A percentile compares a stretch with the other conserved stretches of the same genome.
Conservation (phyloP, 1,139 yeast genomes). For the Tardiomyces blankii region DNA sequence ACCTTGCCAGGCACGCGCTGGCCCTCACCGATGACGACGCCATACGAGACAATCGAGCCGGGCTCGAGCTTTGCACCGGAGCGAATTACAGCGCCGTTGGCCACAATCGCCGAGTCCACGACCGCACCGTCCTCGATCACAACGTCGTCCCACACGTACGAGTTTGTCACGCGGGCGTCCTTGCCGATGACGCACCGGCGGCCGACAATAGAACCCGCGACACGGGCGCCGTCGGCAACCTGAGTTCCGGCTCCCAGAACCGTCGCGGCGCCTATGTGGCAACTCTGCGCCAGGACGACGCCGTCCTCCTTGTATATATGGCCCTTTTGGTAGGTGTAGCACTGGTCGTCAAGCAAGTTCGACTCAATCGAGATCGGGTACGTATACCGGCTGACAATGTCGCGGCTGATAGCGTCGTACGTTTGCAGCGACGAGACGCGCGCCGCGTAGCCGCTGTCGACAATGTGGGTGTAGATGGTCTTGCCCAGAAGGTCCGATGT, state of each 20-base stretch:
- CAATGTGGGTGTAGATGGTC: slow-evolving; percentile 77
- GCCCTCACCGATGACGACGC: slow-evolving; percentile 49
- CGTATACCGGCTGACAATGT: slow-evolving; percentile 80
- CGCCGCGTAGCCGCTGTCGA: slow-evolving; percentile 73
- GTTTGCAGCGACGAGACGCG: slow-evolving; percentile 92
- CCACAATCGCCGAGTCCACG: slow-evolving; percentile 57
- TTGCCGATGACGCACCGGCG: slow-evolving; percentile 76
- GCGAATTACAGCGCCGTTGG: slow-evolving; percentile 48
- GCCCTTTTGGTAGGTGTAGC: slow-evolving; percentile 68
- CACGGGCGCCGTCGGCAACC: slow-evolving; percentile 43
- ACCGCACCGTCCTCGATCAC: slow-evolving; percentile 53
- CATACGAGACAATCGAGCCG: slow-evolving; percentile 75
- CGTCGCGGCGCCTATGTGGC: slow-evolving; percentile 64
- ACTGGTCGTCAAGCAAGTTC: slow-evolving; percentile 57
- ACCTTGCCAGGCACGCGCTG: slow-evolving; percentile 14
- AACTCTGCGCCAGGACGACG: slow-evolving; percentile 85
- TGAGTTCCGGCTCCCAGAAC: slow-evolving; percentile 67
- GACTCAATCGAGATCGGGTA: slow-evolving; percentile 88
- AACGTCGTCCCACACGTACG: slow-evolving; percentile 83
- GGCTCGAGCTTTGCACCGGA: slow-evolving; percentile 39
- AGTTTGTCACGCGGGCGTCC: slow-evolving; percentile 55
- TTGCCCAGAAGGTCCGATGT: slow-evolving; percentile 85
- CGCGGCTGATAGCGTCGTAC: slow-evolving; percentile 86
- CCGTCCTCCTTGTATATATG: slow-evolving; percentile 72
- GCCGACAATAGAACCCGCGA: slow-evolving; percentile 70